These are phyloP conservation scores for Allodekkera sacchari DNA, from an alignment of 805 yeast species.

Conservation along the genomic window DNA sequence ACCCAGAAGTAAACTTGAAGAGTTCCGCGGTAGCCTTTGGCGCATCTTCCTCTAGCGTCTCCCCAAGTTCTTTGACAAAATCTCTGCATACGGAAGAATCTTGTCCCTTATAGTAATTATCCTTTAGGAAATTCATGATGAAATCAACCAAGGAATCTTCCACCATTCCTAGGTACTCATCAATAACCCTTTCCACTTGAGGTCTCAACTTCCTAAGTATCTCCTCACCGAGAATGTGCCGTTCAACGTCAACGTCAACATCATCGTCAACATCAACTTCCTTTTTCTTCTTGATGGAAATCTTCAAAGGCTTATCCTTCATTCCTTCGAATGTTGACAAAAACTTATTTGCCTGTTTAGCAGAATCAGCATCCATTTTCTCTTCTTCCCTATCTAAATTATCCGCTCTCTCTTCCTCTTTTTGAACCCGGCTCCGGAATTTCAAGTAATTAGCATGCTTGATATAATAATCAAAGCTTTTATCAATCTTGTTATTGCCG, in stretches of 20 bases:
- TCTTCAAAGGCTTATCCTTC: constrained; percentile 14
- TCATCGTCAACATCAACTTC: too few relatives aligned
- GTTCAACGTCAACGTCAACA: too few relatives aligned
- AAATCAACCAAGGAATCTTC: constrained; percentile 43
- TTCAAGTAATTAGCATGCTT: constrained; percentile 38
- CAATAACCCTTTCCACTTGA: constrained; percentile 35
- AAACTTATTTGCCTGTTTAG: constrained; percentile 10
- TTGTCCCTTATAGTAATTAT: constrained; percentile 22
- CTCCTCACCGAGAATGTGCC: constrained; percentile 8
- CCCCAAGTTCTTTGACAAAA: constrained; percentile 38
- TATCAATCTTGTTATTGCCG: constrained; percentile 24
- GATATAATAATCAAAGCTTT: constrained; percentile 27
- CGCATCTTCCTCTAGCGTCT: constrained; percentile 40
- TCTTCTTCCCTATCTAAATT: constrained; percentile 30
- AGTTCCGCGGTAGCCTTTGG: constrained; percentile 15
- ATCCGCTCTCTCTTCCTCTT: constrained; percentile 38
- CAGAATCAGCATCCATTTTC: constrained; percentile 12
- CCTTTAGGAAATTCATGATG: constrained; percentile 30
- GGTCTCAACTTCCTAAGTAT: constrained; percentile 21
- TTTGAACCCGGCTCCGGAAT: constrained; percentile 26
- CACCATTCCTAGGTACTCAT: constrained; percentile 43
- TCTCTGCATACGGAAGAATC: constrained; percentile 22
- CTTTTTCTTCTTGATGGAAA: constrained; percentile 13
- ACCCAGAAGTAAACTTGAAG: constrained; percentile 6
- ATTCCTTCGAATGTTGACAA: constrained; percentile 10